These are phyloP conservation scores for Heliamphora pulchella DNA, from an alignment of 179 eudicot species.

Conservation along the genomic window DNA sequence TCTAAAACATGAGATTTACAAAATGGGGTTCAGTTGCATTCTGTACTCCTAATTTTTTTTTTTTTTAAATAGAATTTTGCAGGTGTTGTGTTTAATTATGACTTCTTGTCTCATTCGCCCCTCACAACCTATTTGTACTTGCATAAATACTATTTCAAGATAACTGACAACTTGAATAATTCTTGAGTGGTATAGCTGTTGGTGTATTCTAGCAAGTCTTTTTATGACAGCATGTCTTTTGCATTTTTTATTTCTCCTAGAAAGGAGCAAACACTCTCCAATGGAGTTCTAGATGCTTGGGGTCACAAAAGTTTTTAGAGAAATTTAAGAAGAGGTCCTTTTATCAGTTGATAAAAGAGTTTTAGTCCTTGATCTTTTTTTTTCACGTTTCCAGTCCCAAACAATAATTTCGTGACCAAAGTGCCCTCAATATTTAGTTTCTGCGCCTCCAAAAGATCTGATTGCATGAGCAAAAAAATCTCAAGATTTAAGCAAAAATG, in stretches of 20 bases:
- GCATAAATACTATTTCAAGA: not conserved
- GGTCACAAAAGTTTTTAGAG: not conserved
- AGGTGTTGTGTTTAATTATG: not conserved
- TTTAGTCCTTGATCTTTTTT: no score
- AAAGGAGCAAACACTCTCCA: no score
- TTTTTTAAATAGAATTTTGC: not conserved
- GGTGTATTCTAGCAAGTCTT: not conserved
- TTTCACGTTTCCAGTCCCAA: no score
- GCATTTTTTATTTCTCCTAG: not conserved
- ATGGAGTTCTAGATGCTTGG: not conserved
- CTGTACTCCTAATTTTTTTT: not conserved
- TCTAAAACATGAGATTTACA: not conserved
- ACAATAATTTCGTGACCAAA: no score
- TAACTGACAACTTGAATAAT: not conserved
- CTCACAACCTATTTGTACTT: not conserved
- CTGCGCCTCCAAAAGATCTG: no score
- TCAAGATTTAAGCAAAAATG: no score
- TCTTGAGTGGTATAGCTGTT: not conserved
- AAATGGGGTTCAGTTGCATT: not conserved
- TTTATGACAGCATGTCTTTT: not conserved
- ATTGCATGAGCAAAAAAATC: no score
- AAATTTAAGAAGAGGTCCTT: no score
- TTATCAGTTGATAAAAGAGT: no score
- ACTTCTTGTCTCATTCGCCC: not conserved
- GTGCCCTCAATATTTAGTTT: no score